Evolutionary conservation across 441 rosid species (phyloP).

Genomic region (Caryocar brasiliense): DNA sequence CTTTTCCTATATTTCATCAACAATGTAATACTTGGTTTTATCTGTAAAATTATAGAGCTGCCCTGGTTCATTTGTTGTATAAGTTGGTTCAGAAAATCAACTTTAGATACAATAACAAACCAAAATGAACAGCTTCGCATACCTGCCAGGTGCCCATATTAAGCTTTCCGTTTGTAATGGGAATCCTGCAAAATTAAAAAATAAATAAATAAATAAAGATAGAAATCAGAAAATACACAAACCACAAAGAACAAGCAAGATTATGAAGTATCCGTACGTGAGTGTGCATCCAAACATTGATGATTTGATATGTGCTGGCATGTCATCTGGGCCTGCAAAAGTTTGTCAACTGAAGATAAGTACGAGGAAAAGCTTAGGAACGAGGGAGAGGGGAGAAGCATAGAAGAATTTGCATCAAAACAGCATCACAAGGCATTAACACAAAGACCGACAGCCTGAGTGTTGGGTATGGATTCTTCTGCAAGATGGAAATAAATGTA

Average conservation of each 20-base stretch:
- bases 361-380: background rate
- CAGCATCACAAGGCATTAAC: too few relatives aligned
- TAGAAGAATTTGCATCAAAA: too few relatives aligned
- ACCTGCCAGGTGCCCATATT: slow-evolving; percentile 99
- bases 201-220: slow-evolving; percentile 2
- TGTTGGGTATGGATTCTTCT: too few relatives aligned
- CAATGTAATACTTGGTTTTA: too few relatives aligned
- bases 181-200: slow-evolving; percentile 45
- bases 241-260: background rate
- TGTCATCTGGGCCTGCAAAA: slow-evolving; percentile 82
- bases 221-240: background rate
- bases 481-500: too few relatives aligned
- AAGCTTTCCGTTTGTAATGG: slow-evolving; percentile 72
- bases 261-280: slow-evolving; percentile 36
- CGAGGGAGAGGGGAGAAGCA: background rate
- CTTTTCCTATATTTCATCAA: too few relatives aligned
- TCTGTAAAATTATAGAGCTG: too few relatives aligned
- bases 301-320: slow-evolving; percentile 93
- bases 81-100: too few relatives aligned
- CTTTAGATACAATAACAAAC: too few relatives aligned
- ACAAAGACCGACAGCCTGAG: too few relatives aligned
- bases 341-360: background rate
- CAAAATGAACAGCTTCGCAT: background rate
- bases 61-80: too few relatives aligned
- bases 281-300: slow-evolving; percentile 84